Evolutionary conservation across 495 filamentous ascomycete species (phyloP), one percentile per base, ranked within the genome.

Genomic region (Cenococcum geophilum): DNA sequence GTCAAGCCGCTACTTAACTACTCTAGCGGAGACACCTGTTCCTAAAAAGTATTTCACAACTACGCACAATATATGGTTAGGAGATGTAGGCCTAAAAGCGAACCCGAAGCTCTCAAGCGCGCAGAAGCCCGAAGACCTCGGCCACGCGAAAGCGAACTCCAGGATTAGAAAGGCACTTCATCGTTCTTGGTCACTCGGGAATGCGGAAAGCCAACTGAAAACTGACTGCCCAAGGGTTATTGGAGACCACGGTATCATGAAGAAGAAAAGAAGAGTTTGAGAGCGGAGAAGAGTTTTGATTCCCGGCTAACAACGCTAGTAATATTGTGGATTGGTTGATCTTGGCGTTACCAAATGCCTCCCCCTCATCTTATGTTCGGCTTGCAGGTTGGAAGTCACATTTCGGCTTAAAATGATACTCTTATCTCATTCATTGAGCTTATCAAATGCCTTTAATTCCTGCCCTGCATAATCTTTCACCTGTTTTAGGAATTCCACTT

Each of bases 1-100:
- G 2, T 32, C 27, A 32, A 32, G 3, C 27, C 6, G 27, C 27
- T 32, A 6, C 27, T 32, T 32, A 32, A 32, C 27, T 32, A n/a
- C n/a, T n/a, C n/a, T n/a, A n/a, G n/a, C 27, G 27, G 3, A 16
- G 53, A 16, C 11, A 6, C 23, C 34, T 32, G 1, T 35, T 34
- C 6, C 32, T 1, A 32, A 20, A 21, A 11, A 3, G 45, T n/a
- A 14, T n/a, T 53, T 54, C n/a, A 12, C 32, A 22, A 32, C 49
- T 52, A 16, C 25, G 20, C 11, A 52, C 25, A 52, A 52, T 18
- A 2, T 58, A 25, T 18, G 5, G 42, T 23, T 34, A 35, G 20
- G 34, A 18, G 3, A 65, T 66, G 64, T 66, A 51, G 59, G 59
- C 64, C 59, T 66, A 62, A 66, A 66, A 52, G 64, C 64, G 64